Evolutionary conservation across 108 stramenopile species (phyloP), one percentile per base, ranked within the genome.

Genomic region (Nitzschia sp.): DNA sequence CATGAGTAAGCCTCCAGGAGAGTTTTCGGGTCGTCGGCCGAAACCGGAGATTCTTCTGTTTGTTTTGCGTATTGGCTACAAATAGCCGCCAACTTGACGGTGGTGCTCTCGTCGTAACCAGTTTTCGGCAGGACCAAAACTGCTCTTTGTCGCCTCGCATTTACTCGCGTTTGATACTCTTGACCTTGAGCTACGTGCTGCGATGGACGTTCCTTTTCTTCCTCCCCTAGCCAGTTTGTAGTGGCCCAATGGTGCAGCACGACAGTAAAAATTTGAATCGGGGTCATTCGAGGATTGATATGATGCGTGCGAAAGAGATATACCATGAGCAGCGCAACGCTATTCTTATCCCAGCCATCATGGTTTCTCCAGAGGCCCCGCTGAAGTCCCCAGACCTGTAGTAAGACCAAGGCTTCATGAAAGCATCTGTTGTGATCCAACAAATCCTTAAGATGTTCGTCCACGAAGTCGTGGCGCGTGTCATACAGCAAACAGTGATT

Each of bases 361-460:
- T 92, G 90, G 29, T 85, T 85, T 11, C 89, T 73, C 48, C 87
- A 75, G 38, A 92, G 80, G 23, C 94, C 94, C 2, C 89, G 74
- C 58, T 95, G 87, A 27, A 92, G 76, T 31, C 86, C 86, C 94
- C 94, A 95, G 11, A 92, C 77, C 65, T 95, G 89, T n/a, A 86
- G 29, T 46, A 95, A 62, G 18, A 89, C 64, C 36, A 92, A 59
- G 0, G 74, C 35, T 49, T 86, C 82, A 6, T 42, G 38, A 46
- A 74, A 60, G 34, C 88, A 82, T 47, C 72, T 71, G 0, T 74
- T 68, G 33, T 73, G 73, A 3, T 71, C 70, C 1, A 33, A 53
- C 32, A 73, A 34, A 21, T 55, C 56, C 38, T 56, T 28, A 23
- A 88, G 28, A 25, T 83, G 60, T 74, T 54, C 13, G 51, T 66